A percentile compares a stretch with the other conserved stretches of the same genome.
These are phyloP conservation scores for Lodderomyces elongisporus DNA, from an alignment of 1,139 yeast genomes.

Conservation along the genomic window DNA sequence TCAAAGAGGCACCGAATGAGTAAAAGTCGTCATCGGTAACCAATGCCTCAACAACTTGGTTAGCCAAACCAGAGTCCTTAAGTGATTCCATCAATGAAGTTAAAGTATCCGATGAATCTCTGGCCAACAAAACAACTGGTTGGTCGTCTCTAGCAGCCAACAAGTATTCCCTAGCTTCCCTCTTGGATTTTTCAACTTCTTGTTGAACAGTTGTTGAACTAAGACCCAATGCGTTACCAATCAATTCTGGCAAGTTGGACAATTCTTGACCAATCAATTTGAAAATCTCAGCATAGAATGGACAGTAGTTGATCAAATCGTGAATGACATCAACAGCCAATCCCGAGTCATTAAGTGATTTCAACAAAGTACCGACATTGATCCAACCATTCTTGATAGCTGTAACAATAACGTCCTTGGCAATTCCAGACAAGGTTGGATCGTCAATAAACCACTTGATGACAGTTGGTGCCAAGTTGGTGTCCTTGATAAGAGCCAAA, in stretches of 20 bases:
- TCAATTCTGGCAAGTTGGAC: conserved; percentile 25
- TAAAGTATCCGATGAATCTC: conserved; percentile 20
- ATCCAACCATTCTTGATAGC: conserved; percentile 32
- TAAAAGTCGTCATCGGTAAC: conserved; percentile 38
- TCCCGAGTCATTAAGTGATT: conserved; percentile 41
- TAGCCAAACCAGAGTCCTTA: conserved; percentile 42
- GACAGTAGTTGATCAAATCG: conserved; percentile 36
- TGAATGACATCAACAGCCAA: conserved; percentile 37
- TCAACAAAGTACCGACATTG: conserved; percentile 35
- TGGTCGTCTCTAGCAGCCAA: not conserved
- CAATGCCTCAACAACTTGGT: conserved; percentile 36
- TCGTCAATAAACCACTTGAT: conserved; percentile 32
- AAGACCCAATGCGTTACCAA: conserved; percentile 22
- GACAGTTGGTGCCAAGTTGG: conserved; percentile 37
- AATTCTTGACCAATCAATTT: conserved; percentile 30
- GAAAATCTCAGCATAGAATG: conserved; percentile 38
- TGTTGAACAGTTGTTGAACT: conserved; percentile 17
- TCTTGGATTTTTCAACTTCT: conserved; percentile 8
- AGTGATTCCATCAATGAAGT: conserved; percentile 42
- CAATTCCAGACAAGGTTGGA: conserved; percentile 27
- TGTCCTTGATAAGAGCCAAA: conserved; percentile 33
- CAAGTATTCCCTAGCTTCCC: conserved; percentile 10
- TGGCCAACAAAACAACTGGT: conserved; percentile 9
- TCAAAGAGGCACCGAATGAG: conserved; percentile 38
- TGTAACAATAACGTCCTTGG: conserved; percentile 25